Percentiles rank a stretch among this genome's conserved stretches.
phyloP scores from a whole-genome alignment of 1,284 basidiomycete genomes.

The Tetrapyrgos nigripes region DNA sequence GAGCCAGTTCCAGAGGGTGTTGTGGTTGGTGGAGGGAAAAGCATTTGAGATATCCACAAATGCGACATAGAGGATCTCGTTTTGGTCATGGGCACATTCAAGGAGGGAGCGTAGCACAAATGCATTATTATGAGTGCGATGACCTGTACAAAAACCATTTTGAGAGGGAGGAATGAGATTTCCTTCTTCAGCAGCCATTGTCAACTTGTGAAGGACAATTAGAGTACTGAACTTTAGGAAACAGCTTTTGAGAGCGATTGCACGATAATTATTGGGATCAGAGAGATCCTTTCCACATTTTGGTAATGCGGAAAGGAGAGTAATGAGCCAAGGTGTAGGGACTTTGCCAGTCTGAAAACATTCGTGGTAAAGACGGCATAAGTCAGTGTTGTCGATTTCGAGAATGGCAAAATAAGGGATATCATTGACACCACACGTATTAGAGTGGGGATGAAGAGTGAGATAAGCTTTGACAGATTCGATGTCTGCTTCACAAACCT shows the following conservation, averaged over 20 bases:
- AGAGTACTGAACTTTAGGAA: slow-evolving; percentile 14
- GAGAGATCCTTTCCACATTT: slow-evolving; percentile 7
- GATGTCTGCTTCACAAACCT: neutral
- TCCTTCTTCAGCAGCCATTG: neutral
- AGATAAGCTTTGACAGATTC: neutral
- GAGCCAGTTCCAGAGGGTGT: neutral
- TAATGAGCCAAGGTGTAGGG: slow-evolving; percentile 8
- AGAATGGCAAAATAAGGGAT: neutral
- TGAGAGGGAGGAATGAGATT: neutral
- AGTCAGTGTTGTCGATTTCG: slow-evolving; percentile 1
- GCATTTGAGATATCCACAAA: slow-evolving; percentile 21
- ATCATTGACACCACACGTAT: neutral
- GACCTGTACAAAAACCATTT: neutral
- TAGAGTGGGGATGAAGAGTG: neutral
- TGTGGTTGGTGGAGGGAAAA: slow-evolving; percentile 17
- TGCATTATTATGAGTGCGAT: no score
- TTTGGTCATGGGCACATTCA: slow-evolving; percentile 5
- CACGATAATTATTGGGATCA: slow-evolving; percentile 5
- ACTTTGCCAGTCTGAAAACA: no score
- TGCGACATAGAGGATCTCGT: slow-evolving; percentile 13
- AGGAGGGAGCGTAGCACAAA: slow-evolving; percentile 6
- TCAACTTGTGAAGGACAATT: neutral
- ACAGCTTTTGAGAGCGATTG: slow-evolving; percentile 17
- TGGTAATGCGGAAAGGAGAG: slow-evolving; percentile 3
- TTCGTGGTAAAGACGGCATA: slow-evolving; percentile 1